A percentile compares a stretch with the other conserved stretches of the same genome.
phyloP scores from a whole-genome alignment of 768 basidiomycete species.

The Russula sp. region DNA sequence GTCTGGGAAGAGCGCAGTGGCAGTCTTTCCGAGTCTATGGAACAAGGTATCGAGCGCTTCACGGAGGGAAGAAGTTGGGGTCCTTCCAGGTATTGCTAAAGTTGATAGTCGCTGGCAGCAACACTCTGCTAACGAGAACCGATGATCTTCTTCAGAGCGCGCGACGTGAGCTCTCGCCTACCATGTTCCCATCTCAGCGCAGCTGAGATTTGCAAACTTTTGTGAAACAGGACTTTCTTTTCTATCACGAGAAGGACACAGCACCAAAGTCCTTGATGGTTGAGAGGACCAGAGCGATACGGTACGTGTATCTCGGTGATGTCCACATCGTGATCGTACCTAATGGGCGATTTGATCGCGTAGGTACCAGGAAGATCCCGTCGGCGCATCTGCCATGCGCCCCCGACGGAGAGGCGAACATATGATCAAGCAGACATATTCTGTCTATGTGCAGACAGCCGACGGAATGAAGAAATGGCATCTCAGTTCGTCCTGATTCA shows the following conservation, averaged over 20 bases:
- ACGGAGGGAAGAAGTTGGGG: conserved; percentile 34
- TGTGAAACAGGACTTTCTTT: conserved; percentile 31
- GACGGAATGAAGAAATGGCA: conserved; percentile 32
- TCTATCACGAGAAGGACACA: conserved; percentile 35
- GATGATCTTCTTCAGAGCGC: neutral
- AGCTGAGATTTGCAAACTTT: neutral
- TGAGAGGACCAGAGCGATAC: conserved; percentile 23
- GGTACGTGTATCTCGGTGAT: conserved; percentile 17
- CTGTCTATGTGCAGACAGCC: conserved; percentile 30
- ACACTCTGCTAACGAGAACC: neutral
- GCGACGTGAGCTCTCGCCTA: conserved; percentile 13
- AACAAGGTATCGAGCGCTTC: conserved; percentile 33
- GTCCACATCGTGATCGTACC: neutral
- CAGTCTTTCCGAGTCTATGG: conserved; percentile 30
- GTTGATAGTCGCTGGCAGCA: neutral
- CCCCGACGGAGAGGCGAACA: conserved; percentile 20
- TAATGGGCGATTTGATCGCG: neutral
- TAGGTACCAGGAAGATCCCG: conserved; percentile 25
- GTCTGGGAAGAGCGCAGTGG: conserved; percentile 34
- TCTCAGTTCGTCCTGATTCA: conserved; percentile 27
- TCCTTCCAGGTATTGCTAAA: conserved; percentile 30
- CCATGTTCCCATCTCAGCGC: neutral
- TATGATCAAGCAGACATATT: conserved; percentile 35
- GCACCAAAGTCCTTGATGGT: conserved; percentile 25
- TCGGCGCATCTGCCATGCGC: conserved; percentile 17